phyloP scores from a whole-genome alignment of 129 eudicot species.

The Escallonia rubra region DNA sequence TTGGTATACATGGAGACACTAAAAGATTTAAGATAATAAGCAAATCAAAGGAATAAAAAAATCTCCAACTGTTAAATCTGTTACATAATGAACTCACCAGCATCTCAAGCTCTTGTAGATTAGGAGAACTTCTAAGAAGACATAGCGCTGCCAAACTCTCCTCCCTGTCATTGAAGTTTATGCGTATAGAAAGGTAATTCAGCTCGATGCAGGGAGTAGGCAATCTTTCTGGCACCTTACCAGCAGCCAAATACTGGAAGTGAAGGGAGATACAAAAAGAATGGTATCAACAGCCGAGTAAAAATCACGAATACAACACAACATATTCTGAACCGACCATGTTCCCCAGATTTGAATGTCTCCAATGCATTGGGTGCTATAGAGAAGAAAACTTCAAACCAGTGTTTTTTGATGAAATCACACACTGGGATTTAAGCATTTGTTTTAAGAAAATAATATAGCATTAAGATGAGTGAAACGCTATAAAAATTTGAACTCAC shows the following conservation, averaged over 20 bases:
- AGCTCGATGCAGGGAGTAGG: constrained; percentile 63
- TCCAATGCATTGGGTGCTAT: not conserved
- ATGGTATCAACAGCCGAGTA: not conserved
- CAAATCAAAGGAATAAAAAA: not conserved
- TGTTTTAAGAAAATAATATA: not conserved
- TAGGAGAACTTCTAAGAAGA: constrained; percentile 83
- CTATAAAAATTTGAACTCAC: not conserved
- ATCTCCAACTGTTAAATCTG: too few species aligned
- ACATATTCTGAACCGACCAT: not conserved
- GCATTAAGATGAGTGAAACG: not conserved
- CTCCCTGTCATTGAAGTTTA: constrained; percentile 58
- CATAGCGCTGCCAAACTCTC: constrained; percentile 82
- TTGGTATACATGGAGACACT: too few species aligned
- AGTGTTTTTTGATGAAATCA: not conserved
- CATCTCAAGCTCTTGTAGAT: constrained; percentile 79
- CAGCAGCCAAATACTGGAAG: constrained; percentile 70
- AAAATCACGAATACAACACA: constrained; percentile 1
- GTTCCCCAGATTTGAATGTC: not conserved
- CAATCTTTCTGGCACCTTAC: constrained; percentile 63
- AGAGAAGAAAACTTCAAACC: not conserved
- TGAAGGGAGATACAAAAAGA: not conserved
- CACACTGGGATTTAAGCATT: not conserved
- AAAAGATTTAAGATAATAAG: not conserved
- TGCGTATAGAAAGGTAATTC: constrained; percentile 67
- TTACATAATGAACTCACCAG: constrained; percentile 40